Percentiles rank a stretch among this genome's conserved stretches.
These are phyloP conservation scores for Pterocarpus macrocarpus DNA, from an alignment of 306 rosid genomes.

Conservation along the genomic window DNA sequence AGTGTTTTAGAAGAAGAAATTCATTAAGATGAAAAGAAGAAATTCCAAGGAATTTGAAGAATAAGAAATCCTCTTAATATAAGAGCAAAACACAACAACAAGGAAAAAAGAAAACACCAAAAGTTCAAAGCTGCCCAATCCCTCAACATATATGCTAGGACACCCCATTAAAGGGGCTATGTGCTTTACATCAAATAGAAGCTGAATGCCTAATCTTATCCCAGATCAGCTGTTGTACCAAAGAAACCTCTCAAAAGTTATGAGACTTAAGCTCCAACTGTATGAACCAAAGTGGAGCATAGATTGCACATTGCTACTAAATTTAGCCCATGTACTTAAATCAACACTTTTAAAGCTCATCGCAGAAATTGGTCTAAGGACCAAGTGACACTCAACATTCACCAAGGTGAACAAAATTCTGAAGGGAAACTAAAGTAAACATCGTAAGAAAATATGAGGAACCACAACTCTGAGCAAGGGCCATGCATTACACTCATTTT, in stretches of 20 bases:
- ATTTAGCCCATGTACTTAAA: slow-evolving; percentile 6
- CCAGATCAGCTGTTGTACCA: slow-evolving; percentile 20
- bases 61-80: slow-evolving; percentile 18
- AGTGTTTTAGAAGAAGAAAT: slow-evolving; percentile 6
- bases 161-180: background rate
- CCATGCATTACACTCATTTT: background rate
- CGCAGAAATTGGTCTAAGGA: slow-evolving; percentile 2
- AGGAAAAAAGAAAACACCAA: slow-evolving; percentile 4
- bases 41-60: slow-evolving; percentile 9
- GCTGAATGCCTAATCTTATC: slow-evolving; percentile 9
- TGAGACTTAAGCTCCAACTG: slow-evolving; percentile 2
- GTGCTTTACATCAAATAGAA: slow-evolving; percentile 19
- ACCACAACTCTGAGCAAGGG: background rate
- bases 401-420: slow-evolving; percentile 12
- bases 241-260: slow-evolving; percentile 14
- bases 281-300: slow-evolving; percentile 16
- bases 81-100: background rate
- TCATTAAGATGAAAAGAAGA: slow-evolving; percentile 24
- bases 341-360: slow-evolving; percentile 12
- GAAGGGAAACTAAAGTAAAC: slow-evolving; percentile 10
- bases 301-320: slow-evolving; percentile 22
- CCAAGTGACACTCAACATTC: slow-evolving; percentile 8
- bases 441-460: slow-evolving; percentile 3
- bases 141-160: slow-evolving; percentile 12
- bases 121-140: slow-evolving; percentile 29